phyloP scores from a whole-genome alignment of 1,139 yeast genomes.

The Meyerozyma elateridarum region DNA sequence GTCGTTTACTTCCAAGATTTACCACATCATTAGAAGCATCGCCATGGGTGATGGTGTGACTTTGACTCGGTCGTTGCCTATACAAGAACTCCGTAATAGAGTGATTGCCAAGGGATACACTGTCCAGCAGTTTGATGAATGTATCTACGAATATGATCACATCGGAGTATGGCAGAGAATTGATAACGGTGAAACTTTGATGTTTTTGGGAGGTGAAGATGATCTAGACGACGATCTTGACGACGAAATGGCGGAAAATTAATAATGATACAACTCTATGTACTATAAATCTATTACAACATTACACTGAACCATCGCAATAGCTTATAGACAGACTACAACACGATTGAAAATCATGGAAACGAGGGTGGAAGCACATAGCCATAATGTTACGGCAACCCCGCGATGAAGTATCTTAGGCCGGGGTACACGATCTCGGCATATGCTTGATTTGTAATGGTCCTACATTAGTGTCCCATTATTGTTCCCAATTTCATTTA shows the following conservation, averaged over 20 bases:
- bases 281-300: too few relatives aligned
- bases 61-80: slow-evolving; percentile 40
- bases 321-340: too few relatives aligned
- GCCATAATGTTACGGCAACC: too few relatives aligned
- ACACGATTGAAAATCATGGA: too few relatives aligned
- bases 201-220: slow-evolving; percentile 31
- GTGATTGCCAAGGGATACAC: slow-evolving; percentile 83
- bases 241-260: slow-evolving; percentile 12
- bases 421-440: too few relatives aligned
- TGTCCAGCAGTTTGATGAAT: slow-evolving; percentile 67
- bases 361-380: too few relatives aligned
- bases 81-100: slow-evolving; percentile 60
- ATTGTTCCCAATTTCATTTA: too few relatives aligned
- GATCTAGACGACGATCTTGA: slow-evolving; percentile 19
- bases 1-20: slow-evolving; percentile 53
- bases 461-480: too few relatives aligned
- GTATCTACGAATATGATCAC: slow-evolving; percentile 69
- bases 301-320: too few relatives aligned
- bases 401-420: too few relatives aligned
- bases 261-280: not conserved
- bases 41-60: slow-evolving; percentile 46
- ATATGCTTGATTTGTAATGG: too few relatives aligned
- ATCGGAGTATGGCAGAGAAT: slow-evolving; percentile 75
- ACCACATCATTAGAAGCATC: slow-evolving; percentile 51
- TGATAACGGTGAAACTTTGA: slow-evolving; percentile 58